These are phyloP conservation scores for Exophiala phaeomuriformis DNA, from an alignment of 2,329 filamentous ascomycete species.

Conservation along the genomic window DNA sequence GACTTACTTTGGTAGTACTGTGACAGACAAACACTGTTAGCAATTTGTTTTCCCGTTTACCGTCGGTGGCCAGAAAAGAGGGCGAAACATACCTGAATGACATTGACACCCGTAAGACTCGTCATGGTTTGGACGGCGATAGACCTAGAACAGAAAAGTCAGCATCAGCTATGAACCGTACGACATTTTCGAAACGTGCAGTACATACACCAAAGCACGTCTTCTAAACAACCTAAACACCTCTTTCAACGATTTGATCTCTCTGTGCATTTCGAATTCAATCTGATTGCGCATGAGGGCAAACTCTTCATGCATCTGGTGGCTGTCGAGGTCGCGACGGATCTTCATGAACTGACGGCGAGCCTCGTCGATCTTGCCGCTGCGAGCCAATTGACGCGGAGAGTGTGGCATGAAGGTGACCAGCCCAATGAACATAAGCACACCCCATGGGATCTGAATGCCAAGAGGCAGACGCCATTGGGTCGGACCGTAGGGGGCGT, in stretches of 20 bases:
- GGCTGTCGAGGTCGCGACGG: slow-evolving; percentile 68
- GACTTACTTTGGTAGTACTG: slow-evolving; percentile 55
- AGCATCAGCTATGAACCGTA: slow-evolving; percentile 51
- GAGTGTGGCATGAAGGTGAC: slow-evolving; percentile 75
- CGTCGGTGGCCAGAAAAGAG: background rate
- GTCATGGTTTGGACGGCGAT: slow-evolving; percentile 74
- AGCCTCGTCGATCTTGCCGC: slow-evolving; percentile 60
- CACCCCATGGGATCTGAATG: slow-evolving; percentile 71
- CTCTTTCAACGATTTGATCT: slow-evolving; percentile 47
- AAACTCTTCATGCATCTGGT: slow-evolving; percentile 69
- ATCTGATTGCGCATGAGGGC: slow-evolving; percentile 83
- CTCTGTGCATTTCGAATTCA: slow-evolving; percentile 65
- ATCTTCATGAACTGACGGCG: slow-evolving; percentile 57
- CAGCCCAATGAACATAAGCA: slow-evolving; percentile 64
- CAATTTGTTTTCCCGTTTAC: too few relatives aligned
- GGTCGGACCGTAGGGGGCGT: slow-evolving; percentile 55
- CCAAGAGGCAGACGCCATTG: slow-evolving; percentile 75
- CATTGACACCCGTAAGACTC: slow-evolving; percentile 80
- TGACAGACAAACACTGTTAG: background rate
- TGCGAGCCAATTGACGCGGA: slow-evolving; percentile 76
- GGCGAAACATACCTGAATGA: slow-evolving; percentile 56
- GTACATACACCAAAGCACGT: slow-evolving; percentile 50
- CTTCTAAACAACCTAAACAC: slow-evolving; percentile 58
- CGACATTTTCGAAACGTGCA: slow-evolving; percentile 51
- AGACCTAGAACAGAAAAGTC: slow-evolving; percentile 34